Evolutionary conservation across 2,329 filamentous ascomycete species (phyloP).

Genomic region (Aureobasidium sp.): DNA sequence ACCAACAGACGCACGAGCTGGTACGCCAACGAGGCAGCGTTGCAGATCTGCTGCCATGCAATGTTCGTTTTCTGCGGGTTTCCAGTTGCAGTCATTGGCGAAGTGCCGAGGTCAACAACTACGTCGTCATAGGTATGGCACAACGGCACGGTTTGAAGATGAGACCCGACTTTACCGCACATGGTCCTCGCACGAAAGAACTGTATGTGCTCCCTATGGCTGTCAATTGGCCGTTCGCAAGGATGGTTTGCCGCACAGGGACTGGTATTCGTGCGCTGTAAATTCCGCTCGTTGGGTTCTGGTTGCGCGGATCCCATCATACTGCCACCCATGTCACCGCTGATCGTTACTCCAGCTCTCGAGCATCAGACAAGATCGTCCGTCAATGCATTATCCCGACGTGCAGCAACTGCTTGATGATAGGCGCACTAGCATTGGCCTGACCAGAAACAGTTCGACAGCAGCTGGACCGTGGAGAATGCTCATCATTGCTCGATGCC

Average conservation of each 20-base stretch:
- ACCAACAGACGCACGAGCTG: background rate
- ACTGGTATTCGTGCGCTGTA: background rate
- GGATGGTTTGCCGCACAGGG: background rate
- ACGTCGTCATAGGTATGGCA: background rate
- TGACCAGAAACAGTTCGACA: background rate
- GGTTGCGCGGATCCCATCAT: background rate
- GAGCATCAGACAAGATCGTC: background rate
- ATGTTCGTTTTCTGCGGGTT: background rate
- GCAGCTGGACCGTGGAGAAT: background rate
- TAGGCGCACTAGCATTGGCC: background rate
- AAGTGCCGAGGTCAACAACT: too few species aligned
- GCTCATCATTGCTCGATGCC: background rate
- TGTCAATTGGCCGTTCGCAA: background rate
- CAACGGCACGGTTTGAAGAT: background rate
- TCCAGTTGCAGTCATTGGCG: background rate
- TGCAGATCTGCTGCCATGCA: background rate
- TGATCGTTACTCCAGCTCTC: slow-evolving; percentile 5
- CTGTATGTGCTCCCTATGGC: background rate
- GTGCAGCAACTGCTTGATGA: background rate
- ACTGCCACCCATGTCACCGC: slow-evolving; percentile 6
- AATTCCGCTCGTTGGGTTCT: background rate
- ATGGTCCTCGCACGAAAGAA: background rate
- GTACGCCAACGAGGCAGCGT: background rate
- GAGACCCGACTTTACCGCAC: background rate
- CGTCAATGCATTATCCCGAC: background rate